A percentile compares a stretch with the other conserved stretches of the same genome.
These are phyloP conservation scores for Pulicaria dysenterica DNA, from an alignment of 129 eudicot genomes.

Conservation along the genomic window DNA sequence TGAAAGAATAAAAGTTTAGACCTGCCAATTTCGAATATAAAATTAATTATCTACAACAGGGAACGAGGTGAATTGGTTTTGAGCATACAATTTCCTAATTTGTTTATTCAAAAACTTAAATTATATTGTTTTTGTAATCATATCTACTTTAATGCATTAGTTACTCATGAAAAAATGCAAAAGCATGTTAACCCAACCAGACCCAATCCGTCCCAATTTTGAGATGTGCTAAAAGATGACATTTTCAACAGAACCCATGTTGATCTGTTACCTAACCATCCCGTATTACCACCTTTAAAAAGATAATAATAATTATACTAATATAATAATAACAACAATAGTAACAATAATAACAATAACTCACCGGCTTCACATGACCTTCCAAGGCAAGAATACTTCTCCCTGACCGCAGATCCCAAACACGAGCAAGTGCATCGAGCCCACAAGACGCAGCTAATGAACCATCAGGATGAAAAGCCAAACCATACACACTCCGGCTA, in stretches of 20 bases:
- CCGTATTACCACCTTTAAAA: not conserved
- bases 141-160: not conserved
- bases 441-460: constrained; percentile 92
- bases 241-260: too few species aligned
- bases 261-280: too few species aligned
- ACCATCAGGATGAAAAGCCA: constrained; percentile 88
- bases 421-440: constrained; percentile 93
- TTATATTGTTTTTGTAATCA: not conserved
- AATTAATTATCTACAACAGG: not conserved
- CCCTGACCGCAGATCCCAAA: constrained; percentile 95
- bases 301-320: too few species aligned
- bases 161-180: not conserved
- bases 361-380: constrained; percentile 97
- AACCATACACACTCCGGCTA: constrained; percentile 90
- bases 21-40: not conserved
- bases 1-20: not conserved
- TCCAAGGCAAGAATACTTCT: constrained; percentile 90
- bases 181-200: not conserved
- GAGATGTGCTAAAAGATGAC: not conserved
- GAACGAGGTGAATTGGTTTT: not conserved
- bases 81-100: not conserved
- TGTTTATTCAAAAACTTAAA: not conserved
- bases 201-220: not conserved
- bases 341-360: constrained; percentile 1
- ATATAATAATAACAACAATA: too few species aligned